Evolutionary conservation across 1,139 yeast species (phyloP), one percentile per base, ranked within the genome.

Genomic region (Diutina mesorugosa): DNA sequence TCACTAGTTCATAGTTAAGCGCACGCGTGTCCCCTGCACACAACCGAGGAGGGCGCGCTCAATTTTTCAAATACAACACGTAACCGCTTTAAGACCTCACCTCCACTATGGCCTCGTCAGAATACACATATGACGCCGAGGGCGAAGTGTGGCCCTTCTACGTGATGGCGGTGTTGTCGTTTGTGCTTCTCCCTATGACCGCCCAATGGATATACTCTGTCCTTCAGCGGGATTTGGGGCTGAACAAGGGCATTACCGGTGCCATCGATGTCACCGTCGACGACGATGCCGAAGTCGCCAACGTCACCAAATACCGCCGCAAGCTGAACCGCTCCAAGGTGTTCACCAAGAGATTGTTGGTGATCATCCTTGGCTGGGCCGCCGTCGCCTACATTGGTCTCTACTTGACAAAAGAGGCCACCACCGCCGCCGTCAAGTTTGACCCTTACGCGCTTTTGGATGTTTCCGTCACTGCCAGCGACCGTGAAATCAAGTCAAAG

Each of bases 101-200:
- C n/a, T 35, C 32, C 52, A 45, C 73, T 32, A 67, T 67, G 71
- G 68, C 68, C 55, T 74, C 84, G 57, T 46, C 48, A 18, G 77
- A 77, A 68, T 85, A 85, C 65, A 84, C 81, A 59, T 93, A 91
- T 70, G 99, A 93, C 72, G 98, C 90, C 69, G 83, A 84, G 64
- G 84, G 93, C 54, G 96, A 90, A 65, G 90, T 96, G 6, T 93
- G 98, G 98, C 99, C 99, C 52, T 90, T 86, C 68, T 93, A 91
- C 66, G 81, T 87, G 58, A 72, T 89, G 66, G 93, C 98, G 1
- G 73, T 90, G 58, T 73, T 87, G 56, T 64, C 72, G 48, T 72
- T 75, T 58, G 80, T 84, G 32, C 77, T 90, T 60, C 70, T 90
- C 51, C 97, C 98, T 6, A 66, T 82, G 58, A 86, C 97, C 0